Percentiles rank a stretch among this genome's conserved stretches.
Evolutionary conservation across 2,329 filamentous ascomycete genomes (phyloP).

Genomic region (Fusarium coffeatum): DNA sequence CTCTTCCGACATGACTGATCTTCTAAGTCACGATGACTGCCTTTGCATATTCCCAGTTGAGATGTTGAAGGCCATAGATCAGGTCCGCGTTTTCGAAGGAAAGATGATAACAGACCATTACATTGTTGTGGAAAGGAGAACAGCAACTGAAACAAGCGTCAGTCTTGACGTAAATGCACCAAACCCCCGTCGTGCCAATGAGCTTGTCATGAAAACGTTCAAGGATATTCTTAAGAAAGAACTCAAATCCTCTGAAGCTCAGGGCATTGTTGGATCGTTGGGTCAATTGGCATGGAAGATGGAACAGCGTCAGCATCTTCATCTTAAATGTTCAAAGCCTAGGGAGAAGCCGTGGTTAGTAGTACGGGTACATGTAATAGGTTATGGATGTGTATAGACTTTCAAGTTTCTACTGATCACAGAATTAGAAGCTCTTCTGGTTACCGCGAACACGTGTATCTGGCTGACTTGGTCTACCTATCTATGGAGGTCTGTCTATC

Average conservation of each 20-base stretch:
- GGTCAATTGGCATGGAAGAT: background rate
- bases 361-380: background rate
- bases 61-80: background rate
- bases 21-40: background rate
- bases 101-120: background rate
- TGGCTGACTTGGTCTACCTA: too few species aligned
- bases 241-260: background rate
- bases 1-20: background rate
- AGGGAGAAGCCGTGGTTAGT: background rate
- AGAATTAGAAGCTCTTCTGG: too few species aligned
- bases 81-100: background rate
- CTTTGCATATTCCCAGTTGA: background rate
- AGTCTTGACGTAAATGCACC: background rate
- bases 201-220: background rate
- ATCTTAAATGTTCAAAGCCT: background rate
- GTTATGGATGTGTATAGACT: background rate
- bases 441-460: too few species aligned
- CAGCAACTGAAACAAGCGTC: background rate
- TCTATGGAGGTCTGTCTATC: too few species aligned
- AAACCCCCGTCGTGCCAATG: background rate
- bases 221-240: background rate
- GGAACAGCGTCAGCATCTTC: background rate
- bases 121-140: background rate
- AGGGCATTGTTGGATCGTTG: background rate
- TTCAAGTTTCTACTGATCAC: background rate